These are phyloP conservation scores for Dendrobium officinale DNA, from an alignment of 106 monocot species.

Conservation along the genomic window DNA sequence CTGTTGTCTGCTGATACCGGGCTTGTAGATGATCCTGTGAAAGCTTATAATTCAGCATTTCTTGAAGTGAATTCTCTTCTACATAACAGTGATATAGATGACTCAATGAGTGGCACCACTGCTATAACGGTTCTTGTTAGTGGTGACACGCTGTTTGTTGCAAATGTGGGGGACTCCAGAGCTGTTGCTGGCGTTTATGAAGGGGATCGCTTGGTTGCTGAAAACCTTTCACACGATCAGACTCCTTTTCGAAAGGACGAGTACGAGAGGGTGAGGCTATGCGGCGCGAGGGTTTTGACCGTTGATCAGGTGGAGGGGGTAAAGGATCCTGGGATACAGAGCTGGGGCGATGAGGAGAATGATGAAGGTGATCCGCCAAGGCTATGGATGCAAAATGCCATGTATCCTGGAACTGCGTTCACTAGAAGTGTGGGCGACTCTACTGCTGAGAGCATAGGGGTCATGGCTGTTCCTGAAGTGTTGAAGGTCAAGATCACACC, in stretches of 20 bases:
- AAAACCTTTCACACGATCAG: slow-evolving; percentile 73
- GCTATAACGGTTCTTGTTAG: slow-evolving; percentile 61
- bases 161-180: slow-evolving; percentile 85
- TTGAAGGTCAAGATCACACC: slow-evolving; percentile 46
- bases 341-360: slow-evolving; percentile 59
- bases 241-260: slow-evolving; percentile 83
- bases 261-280: slow-evolving; percentile 59
- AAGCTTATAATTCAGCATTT: slow-evolving; percentile 44
- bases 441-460: slow-evolving; percentile 77
- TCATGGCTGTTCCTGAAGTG: slow-evolving; percentile 68
- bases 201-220: slow-evolving; percentile 24
- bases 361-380: slow-evolving; percentile 83
- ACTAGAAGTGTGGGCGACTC: slow-evolving; percentile 81
- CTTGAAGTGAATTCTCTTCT: slow-evolving; percentile 36
- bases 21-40: slow-evolving; percentile 35
- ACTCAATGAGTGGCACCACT: slow-evolving; percentile 83
- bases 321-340: slow-evolving; percentile 54
- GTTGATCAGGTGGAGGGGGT: slow-evolving; percentile 74
- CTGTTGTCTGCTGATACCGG: slow-evolving; percentile 26
- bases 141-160: slow-evolving; percentile 47
- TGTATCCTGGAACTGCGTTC: slow-evolving; percentile 89
- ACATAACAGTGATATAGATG: slow-evolving; percentile 58
- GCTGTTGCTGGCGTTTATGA: slow-evolving; percentile 59
- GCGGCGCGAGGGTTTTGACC: slow-evolving; percentile 73
- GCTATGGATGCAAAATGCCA: slow-evolving; percentile 69